phyloP scores from a whole-genome alignment of 345 rosid species.

The Dimocarpus longan region DNA sequence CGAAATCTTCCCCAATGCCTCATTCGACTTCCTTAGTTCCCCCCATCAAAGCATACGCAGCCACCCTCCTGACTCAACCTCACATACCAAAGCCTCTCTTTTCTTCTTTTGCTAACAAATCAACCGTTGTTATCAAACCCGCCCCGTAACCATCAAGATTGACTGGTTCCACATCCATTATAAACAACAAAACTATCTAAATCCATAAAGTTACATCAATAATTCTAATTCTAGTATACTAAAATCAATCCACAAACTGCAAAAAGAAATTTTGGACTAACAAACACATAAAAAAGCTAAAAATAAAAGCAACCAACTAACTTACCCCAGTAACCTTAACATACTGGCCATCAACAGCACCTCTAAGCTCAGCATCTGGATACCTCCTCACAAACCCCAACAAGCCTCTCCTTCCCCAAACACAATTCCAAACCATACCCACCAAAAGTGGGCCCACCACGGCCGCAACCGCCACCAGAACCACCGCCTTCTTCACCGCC shows the following conservation, averaged over 20 bases:
- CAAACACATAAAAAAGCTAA: neutral
- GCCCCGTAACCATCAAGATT: neutral
- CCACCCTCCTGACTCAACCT: neutral
- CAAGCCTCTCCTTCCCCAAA: slow-evolving; percentile 73
- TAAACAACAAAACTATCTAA: neutral
- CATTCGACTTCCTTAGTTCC: neutral
- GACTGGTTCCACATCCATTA: neutral
- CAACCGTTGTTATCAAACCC: neutral
- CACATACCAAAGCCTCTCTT: neutral
- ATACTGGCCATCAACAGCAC: slow-evolving; percentile 87
- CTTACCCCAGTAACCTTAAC: slow-evolving; percentile 96
- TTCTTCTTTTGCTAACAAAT: neutral
- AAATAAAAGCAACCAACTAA: neutral
- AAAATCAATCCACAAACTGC: neutral
- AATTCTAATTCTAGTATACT: neutral
- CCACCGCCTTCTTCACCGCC: slow-evolving; percentile 74
- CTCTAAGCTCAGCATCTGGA: slow-evolving; percentile 91
- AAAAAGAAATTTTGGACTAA: neutral
- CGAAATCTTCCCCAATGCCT: neutral
- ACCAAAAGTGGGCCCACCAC: slow-evolving; percentile 51
- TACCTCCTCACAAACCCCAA: slow-evolving; percentile 59
- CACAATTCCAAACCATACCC: slow-evolving; percentile 68
- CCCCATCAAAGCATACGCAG: neutral
- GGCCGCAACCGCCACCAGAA: slow-evolving; percentile 66
- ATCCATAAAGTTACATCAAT: neutral